Evolutionary conservation across 768 basidiomycete species (phyloP).

Genomic region (Phallus indusiatus): DNA sequence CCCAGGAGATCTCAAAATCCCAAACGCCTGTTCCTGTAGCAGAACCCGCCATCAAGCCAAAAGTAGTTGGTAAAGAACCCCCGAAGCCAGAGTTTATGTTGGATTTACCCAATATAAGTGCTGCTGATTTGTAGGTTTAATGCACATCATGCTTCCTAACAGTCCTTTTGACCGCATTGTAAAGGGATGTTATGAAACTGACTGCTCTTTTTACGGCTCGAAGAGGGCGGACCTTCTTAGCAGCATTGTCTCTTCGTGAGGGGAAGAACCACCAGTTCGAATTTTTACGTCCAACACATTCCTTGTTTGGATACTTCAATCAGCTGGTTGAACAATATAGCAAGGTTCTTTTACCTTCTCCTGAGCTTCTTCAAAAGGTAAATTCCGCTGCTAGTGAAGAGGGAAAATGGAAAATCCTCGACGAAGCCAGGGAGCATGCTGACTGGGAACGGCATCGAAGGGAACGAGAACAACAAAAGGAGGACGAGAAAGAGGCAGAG

Average conservation of each 20-base stretch:
- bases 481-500: conserved; percentile 91
- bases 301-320: conserved; percentile 95
- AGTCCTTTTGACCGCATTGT: conserved; percentile 2
- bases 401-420: conserved; percentile 70
- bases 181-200: conserved; percentile 88
- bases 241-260: conserved; percentile 76
- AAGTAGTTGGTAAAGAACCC: conserved; percentile 33
- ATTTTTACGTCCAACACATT: conserved; percentile 91
- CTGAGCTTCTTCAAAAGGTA: conserved; percentile 62
- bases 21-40: conserved; percentile 26
- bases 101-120: conserved; percentile 77
- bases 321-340: conserved; percentile 94
- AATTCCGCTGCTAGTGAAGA: conserved; percentile 54
- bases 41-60: conserved; percentile 26
- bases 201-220: conserved; percentile 95
- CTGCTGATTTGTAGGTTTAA: conserved; percentile 81
- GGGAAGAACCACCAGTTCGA: conserved; percentile 97
- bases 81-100: conserved; percentile 75
- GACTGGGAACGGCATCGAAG: conserved; percentile 83
- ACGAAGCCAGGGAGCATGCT: conserved; percentile 65
- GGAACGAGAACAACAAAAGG: conserved; percentile 75
- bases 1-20: conserved; percentile 4
- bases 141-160: not conserved
- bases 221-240: conserved; percentile 79
- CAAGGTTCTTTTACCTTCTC: conserved; percentile 77